Conservation (phyloP, 1,284 basidiomycete species). For the Tetrapyrgos nigripes region DNA sequence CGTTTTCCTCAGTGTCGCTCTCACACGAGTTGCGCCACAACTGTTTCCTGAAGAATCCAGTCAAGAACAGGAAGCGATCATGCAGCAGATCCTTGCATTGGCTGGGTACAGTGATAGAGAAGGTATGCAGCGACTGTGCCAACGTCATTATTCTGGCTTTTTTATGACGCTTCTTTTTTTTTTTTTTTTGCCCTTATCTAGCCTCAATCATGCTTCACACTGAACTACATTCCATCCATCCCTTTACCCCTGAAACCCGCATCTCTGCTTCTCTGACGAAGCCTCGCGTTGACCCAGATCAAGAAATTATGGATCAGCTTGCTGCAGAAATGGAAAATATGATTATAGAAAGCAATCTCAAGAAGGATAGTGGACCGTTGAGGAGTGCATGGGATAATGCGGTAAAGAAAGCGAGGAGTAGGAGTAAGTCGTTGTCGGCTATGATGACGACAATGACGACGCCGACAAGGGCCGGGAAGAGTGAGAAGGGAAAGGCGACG, state of each 20-base stretch:
- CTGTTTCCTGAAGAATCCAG: conserved; percentile 53
- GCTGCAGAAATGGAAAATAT: conserved; percentile 65
- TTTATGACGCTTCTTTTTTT: neutral
- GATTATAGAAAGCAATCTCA: conserved; percentile 65
- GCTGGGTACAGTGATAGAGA: conserved; percentile 52
- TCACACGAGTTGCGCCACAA: conserved; percentile 70
- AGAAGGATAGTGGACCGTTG: conserved; percentile 58
- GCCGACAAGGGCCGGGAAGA: neutral
- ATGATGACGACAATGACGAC: neutral
- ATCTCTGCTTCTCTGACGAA: conserved; percentile 36
- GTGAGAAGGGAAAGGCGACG: neutral
- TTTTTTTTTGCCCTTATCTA: conserved; percentile 20
- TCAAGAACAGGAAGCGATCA: conserved; percentile 34
- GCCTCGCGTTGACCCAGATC: conserved; percentile 30
- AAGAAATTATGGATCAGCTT: conserved; percentile 48
- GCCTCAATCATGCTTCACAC: conserved; percentile 47
- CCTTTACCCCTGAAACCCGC: conserved; percentile 29
- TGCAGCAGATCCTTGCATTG: conserved; percentile 44
- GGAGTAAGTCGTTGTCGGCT: neutral
- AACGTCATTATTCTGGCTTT: neutral
- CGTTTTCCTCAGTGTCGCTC: conserved; percentile 72
- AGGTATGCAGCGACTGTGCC: conserved; percentile 37
- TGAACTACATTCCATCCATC: conserved; percentile 44
- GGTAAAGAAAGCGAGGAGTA: conserved; percentile 5
- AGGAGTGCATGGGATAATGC: conserved; percentile 52